phyloP scores from a whole-genome alignment of 2,329 filamentous ascomycete genomes.

The Botrytis squamosa region DNA sequence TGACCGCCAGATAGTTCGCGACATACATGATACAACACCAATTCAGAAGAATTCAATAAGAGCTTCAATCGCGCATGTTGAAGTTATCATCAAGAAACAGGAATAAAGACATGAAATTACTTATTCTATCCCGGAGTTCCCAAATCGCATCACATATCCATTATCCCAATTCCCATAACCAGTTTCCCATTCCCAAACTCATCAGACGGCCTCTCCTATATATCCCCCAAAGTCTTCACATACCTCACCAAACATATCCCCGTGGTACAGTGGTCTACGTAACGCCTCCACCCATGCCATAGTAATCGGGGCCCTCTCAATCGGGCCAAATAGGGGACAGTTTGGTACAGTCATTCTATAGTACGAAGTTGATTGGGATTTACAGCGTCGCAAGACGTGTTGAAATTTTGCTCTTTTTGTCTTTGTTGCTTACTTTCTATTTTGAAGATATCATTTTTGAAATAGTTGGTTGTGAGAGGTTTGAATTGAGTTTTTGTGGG shows the following conservation, averaged over 20 bases:
- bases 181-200: not conserved
- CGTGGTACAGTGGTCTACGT: not conserved
- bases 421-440: not conserved
- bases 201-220: not conserved
- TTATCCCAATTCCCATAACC: not conserved
- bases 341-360: constrained; percentile 1
- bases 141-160: not conserved
- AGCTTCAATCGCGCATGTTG: not conserved
- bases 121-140: not conserved
- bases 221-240: not conserved
- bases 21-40: not conserved
- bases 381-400: not conserved
- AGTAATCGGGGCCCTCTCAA: constrained; percentile 1
- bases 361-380: not conserved
- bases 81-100: not conserved
- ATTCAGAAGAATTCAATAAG: not conserved
- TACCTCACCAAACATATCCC: constrained; percentile 1
- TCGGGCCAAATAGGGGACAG: constrained; percentile 3
- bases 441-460: not conserved
- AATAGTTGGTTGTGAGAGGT: not conserved
- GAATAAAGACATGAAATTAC: not conserved
- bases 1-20: not conserved
- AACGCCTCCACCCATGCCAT: constrained; percentile 4
- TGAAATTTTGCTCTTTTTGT: not conserved
- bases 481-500: not conserved